Conservation (phyloP, 2,329 filamentous ascomycete species). For the Fusarium oxysporum region DNA sequence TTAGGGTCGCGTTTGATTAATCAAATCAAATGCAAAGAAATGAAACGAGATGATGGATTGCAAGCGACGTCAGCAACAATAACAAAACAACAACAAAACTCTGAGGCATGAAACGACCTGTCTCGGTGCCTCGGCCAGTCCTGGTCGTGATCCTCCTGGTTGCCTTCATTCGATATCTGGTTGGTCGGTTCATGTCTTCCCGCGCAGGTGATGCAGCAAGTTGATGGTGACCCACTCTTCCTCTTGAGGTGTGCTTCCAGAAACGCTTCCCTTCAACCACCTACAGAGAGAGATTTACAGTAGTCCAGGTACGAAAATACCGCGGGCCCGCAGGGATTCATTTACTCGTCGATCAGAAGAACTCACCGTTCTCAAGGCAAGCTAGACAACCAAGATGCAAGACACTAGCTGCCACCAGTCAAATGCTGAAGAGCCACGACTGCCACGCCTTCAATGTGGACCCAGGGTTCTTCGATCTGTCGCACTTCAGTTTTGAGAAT, state of each 20-base stretch:
- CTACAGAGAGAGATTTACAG: conserved; percentile 18
- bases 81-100: conserved; percentile 28
- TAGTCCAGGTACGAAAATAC: conserved; percentile 37
- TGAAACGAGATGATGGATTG: conserved; percentile 9
- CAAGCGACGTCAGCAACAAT: conserved; percentile 14
- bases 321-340: conserved; percentile 37
- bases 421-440: conserved; percentile 16
- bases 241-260: conserved; percentile 45
- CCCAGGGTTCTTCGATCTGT: conserved; percentile 26
- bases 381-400: conserved; percentile 29
- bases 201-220: conserved; percentile 27
- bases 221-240: conserved; percentile 26
- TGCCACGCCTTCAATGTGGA: conserved; percentile 22
- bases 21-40: conserved; percentile 17
- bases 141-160: conserved; percentile 16
- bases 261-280: conserved; percentile 33
- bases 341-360: conserved; percentile 39
- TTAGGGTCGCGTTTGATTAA: conserved; percentile 18
- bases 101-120: conserved; percentile 21
- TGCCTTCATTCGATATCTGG: conserved; percentile 15
- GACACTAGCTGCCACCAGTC: conserved; percentile 28
- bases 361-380: conserved; percentile 41
- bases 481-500: conserved; percentile 31
- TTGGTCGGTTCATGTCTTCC: conserved; percentile 34
- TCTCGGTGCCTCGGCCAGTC: conserved; percentile 22